Percentiles rank a stretch among this genome's conserved stretches.
Evolutionary conservation across 2,329 filamentous ascomycete species (phyloP).

Genomic region (Pezicula rhizophila): DNA sequence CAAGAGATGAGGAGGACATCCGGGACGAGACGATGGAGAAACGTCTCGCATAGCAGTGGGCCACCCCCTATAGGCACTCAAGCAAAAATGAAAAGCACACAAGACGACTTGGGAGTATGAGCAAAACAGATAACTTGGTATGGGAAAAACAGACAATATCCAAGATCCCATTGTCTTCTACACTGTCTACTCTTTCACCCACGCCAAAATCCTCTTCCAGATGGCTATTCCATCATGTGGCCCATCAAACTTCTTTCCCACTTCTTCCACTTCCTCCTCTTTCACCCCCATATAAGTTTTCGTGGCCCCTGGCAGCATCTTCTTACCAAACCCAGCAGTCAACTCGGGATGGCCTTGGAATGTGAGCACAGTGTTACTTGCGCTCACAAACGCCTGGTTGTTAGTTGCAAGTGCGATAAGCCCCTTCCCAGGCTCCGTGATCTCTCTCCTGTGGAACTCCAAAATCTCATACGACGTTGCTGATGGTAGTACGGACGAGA

Average conservation of each 20-base stretch:
- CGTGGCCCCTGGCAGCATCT: conserved; percentile 29
- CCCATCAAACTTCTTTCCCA: conserved; percentile 24
- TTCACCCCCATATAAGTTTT: conserved; percentile 33
- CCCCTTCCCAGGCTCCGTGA: conserved; percentile 26
- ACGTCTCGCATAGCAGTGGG: no score
- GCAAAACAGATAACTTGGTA: no score
- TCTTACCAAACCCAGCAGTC: conserved; percentile 32
- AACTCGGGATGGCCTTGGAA: conserved; percentile 42
- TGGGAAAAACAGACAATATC: no score
- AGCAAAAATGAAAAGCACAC: no score
- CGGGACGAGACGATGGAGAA: no score
- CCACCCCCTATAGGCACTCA: no score
- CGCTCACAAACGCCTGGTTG: conserved; percentile 34
- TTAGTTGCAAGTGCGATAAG: conserved; percentile 31
- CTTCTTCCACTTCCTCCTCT: conserved; percentile 22
- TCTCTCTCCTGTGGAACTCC: conserved; percentile 37
- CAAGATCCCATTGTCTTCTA: no score
- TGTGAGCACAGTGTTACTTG: conserved; percentile 33
- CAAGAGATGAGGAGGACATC: no score
- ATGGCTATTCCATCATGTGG: conserved; percentile 33
- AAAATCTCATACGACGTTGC: conserved; percentile 27
- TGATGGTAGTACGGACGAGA: conserved; percentile 18
- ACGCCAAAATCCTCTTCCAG: conserved; percentile 28
- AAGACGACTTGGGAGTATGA: no score
- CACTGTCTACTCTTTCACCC: conserved; percentile 5